Conservation (phyloP, 2,329 filamentous ascomycete species). For the Pestalotiopsis sp. region DNA sequence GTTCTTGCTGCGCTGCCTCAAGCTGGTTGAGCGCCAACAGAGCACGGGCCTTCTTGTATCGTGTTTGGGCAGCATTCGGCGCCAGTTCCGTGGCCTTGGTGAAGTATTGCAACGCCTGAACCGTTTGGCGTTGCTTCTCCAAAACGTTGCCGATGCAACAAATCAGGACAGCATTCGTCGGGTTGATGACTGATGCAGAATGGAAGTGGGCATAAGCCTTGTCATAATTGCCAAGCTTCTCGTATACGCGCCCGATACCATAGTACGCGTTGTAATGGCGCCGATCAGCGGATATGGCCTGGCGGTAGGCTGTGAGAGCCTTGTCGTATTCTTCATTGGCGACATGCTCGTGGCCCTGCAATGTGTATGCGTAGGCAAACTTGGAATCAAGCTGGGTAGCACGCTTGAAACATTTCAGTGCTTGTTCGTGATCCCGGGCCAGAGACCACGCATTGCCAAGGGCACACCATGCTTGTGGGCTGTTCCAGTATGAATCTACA, state of each 20-base stretch:
- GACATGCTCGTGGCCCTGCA: constrained; percentile 95
- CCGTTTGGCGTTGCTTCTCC: constrained; percentile 84
- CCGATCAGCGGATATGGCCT: constrained; percentile 81
- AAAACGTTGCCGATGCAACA: constrained; percentile 90
- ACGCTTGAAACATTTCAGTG: constrained; percentile 90
- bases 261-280: constrained; percentile 99
- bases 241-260: constrained; percentile 80
- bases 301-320: constrained; percentile 83
- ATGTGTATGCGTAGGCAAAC: constrained; percentile 93
- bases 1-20: constrained; percentile 75
- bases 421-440: constrained; percentile 90
- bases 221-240: constrained; percentile 88
- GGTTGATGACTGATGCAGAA: constrained; percentile 86
- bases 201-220: constrained; percentile 92
- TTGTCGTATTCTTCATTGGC: constrained; percentile 98
- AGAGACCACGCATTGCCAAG: constrained; percentile 94
- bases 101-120: constrained; percentile 80
- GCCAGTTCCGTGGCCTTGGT: constrained; percentile 80
- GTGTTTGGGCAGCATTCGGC: constrained; percentile 78
- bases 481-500: constrained; percentile 82
- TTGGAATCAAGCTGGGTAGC: constrained; percentile 87
- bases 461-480: constrained; percentile 94
- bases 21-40: constrained; percentile 75
- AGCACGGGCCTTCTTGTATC: constrained; percentile 91
- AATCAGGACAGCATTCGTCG: constrained; percentile 88